Conservation (phyloP, 2,329 filamentous ascomycete genomes). For the Aotearoamyces nothofagi region DNA sequence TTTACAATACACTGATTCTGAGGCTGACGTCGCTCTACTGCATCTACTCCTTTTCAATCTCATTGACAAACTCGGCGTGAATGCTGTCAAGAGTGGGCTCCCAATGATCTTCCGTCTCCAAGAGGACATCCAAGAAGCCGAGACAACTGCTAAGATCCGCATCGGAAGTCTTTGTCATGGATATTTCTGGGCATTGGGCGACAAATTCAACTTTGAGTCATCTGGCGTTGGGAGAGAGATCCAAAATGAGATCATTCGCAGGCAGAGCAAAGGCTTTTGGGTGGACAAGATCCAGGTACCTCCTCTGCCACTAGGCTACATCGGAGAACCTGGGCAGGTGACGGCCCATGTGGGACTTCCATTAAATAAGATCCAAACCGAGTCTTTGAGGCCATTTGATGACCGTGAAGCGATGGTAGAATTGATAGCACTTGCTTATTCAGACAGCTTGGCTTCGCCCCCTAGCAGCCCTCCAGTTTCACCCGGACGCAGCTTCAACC, state of each 20-base stretch:
- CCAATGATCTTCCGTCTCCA: conserved; percentile 85
- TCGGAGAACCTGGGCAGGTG: conserved; percentile 36
- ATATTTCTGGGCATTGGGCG: conserved; percentile 69
- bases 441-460: conserved; percentile 43
- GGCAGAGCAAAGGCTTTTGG: conserved; percentile 67
- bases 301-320: conserved; percentile 43
- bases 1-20: conserved; percentile 54
- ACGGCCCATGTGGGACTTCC: conserved; percentile 26
- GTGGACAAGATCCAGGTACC: conserved; percentile 60
- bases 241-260: conserved; percentile 58
- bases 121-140: conserved; percentile 60
- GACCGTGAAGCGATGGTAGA: conserved; percentile 58
- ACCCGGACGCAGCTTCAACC: conserved; percentile 46
- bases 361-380: conserved; percentile 38
- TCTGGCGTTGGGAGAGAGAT: conserved; percentile 56
- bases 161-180: conserved; percentile 76
- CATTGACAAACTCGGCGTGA: conserved; percentile 66
- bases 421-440: conserved; percentile 58
- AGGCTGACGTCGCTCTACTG: conserved; percentile 61
- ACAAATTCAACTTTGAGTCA: conserved; percentile 62
- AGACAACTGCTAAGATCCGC: conserved; percentile 57
- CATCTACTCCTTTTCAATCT: conserved; percentile 64
- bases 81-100: conserved; percentile 61
- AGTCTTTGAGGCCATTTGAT: conserved; percentile 61
- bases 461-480: conserved; percentile 55